Evolutionary conservation across 179 eudicot genomes (phyloP).

Genomic region (Silene coronaria): DNA sequence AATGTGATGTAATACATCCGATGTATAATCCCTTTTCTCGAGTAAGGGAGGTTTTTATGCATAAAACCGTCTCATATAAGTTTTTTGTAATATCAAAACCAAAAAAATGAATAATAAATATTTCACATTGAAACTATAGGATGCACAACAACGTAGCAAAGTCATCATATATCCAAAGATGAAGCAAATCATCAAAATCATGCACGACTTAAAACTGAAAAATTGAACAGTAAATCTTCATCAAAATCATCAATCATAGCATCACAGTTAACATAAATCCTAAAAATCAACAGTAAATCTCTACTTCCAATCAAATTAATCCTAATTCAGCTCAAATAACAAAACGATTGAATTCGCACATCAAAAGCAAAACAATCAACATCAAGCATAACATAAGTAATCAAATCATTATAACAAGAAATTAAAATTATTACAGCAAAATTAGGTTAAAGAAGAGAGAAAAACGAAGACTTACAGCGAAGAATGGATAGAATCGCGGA

Average conservation of each 20-base stretch:
- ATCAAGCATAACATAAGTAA: background rate
- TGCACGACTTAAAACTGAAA: background rate
- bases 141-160: background rate
- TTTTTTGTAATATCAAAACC: too few species aligned
- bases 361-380: background rate
- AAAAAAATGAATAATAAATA: too few species aligned
- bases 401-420: background rate
- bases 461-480: background rate
- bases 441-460: background rate
- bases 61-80: too few species aligned
- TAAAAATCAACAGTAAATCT: background rate
- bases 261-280: background rate
- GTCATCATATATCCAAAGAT: background rate
- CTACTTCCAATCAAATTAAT: background rate
- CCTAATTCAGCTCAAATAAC: background rate
- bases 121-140: background rate
- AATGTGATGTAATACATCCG: too few species aligned
- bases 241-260: background rate
- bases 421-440: background rate
- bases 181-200: background rate
- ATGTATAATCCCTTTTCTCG: too few species aligned
- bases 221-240: background rate
- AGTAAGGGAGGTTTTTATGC: too few species aligned
- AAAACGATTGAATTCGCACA: background rate
- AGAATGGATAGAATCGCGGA: conserved; percentile 6